Percentiles rank a stretch among this genome's conserved stretches.
Evolutionary conservation across 2,329 filamentous ascomycete species (phyloP).

Genomic region (Aspergillus puulaauensis): DNA sequence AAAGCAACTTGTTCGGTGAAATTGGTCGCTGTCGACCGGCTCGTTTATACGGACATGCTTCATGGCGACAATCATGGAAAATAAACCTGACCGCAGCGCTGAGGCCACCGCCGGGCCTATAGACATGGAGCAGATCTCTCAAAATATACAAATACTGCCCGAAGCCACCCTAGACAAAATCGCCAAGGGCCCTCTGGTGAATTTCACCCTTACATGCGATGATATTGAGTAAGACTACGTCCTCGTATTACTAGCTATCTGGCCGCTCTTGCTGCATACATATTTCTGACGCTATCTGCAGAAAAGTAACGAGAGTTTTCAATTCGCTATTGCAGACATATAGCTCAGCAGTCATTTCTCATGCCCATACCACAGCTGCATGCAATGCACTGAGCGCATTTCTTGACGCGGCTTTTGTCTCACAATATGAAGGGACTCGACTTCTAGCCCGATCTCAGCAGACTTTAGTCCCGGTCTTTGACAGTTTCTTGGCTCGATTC

Average conservation of each 20-base stretch:
- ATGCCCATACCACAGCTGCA: conserved; percentile 41
- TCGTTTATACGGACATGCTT: conserved; percentile 16
- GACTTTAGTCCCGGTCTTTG: conserved; percentile 42
- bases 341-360: conserved; percentile 36
- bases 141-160: conserved; percentile 35
- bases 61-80: conserved; percentile 21
- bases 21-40: conserved; percentile 3
- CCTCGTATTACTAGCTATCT: conserved; percentile 11
- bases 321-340: conserved; percentile 43
- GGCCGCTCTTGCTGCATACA: neutral
- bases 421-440: conserved; percentile 31
- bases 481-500: conserved; percentile 41
- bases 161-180: conserved; percentile 34
- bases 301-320: conserved; percentile 38
- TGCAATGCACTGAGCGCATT: conserved; percentile 48
- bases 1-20: conserved; percentile 16
- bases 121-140: conserved; percentile 34
- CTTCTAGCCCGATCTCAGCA: conserved; percentile 33
- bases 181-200: conserved; percentile 35
- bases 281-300: conserved; percentile 14
- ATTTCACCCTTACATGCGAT: conserved; percentile 31
- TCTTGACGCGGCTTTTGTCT: conserved; percentile 37
- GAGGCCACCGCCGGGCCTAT: conserved; percentile 13
- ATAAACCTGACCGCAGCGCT: conserved; percentile 15
- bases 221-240: conserved; percentile 31